phyloP scores from a whole-genome alignment of 2,329 filamentous ascomycete genomes.

The Aspergillus sp. region DNA sequence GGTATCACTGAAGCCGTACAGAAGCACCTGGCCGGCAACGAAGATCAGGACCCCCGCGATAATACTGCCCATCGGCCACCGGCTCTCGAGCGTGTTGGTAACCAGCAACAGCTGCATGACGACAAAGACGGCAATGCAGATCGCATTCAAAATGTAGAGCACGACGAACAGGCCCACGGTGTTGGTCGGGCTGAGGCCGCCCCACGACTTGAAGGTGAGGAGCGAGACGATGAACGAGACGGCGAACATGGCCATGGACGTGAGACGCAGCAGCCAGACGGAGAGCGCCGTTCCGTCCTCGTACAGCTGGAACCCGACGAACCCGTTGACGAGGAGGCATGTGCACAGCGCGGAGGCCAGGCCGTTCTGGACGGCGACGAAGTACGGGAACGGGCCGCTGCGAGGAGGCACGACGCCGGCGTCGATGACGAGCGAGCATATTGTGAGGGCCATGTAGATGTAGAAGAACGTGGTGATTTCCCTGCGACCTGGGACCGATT shows the following conservation, averaged over 20 bases:
- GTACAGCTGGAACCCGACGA: constrained; percentile 96
- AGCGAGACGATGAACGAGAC: constrained; percentile 81
- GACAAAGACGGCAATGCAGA: constrained; percentile 77
- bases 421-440: constrained; percentile 81
- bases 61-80: constrained; percentile 91
- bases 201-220: constrained; percentile 88
- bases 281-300: constrained; percentile 92
- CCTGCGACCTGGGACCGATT: constrained; percentile 46
- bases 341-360: constrained; percentile 77
- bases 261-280: constrained; percentile 79
- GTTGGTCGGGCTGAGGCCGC: constrained; percentile 71
- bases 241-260: constrained; percentile 70
- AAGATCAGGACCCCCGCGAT: constrained; percentile 86
- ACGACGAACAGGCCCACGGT: constrained; percentile 86
- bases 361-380: constrained; percentile 78
- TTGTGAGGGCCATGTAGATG: constrained; percentile 82
- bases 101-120: constrained; percentile 84
- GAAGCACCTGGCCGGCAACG: constrained; percentile 78
- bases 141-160: constrained; percentile 79
- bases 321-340: constrained; percentile 89
- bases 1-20: constrained; percentile 78
- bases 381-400: constrained; percentile 75
- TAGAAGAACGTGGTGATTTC: constrained; percentile 90
- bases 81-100: constrained; percentile 79
- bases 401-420: constrained; percentile 83